Conservation (phyloP, 83 land plant species). For the Picea abies region DNA sequence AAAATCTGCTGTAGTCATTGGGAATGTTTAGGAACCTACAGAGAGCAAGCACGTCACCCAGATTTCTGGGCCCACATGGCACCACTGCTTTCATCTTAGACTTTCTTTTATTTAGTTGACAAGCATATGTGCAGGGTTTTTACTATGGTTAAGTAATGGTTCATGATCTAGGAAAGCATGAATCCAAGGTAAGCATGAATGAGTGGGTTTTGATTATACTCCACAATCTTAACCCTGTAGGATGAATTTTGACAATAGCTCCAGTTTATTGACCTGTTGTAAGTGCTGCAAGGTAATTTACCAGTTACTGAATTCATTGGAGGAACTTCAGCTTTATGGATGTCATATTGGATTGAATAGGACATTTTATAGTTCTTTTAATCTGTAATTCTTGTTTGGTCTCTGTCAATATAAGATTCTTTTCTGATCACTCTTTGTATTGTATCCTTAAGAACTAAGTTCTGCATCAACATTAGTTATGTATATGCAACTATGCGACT, state of each 20-base stretch:
- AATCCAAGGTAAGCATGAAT: constrained; percentile 4
- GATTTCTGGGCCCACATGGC: neutral
- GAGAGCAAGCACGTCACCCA: constrained; percentile 7
- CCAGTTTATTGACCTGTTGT: neutral
- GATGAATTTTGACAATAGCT: constrained; percentile 18
- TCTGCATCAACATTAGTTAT: too few species aligned
- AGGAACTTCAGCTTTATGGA: too few species aligned
- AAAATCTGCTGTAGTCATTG: neutral
- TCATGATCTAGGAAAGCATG: constrained; percentile 3
- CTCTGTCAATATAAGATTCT: too few species aligned
- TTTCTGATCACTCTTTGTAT: too few species aligned
- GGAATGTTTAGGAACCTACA: constrained; percentile 2
- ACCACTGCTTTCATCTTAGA: constrained; percentile 3
- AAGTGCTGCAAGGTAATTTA: too few species aligned
- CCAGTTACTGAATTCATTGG: too few species aligned
- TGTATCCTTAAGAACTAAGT: too few species aligned
- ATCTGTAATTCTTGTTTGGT: too few species aligned
- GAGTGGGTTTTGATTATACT: constrained; percentile 15
- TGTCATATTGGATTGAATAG: too few species aligned
- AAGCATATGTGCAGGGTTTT: constrained; percentile 5
- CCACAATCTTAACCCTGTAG: constrained; percentile 16
- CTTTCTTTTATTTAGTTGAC: constrained; percentile 12
- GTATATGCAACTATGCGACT: too few species aligned
- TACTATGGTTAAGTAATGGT: neutral
- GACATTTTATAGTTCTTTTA: too few species aligned